Percentiles rank a stretch among this genome's conserved stretches.
Evolutionary conservation across 345 rosid species (phyloP).

Genomic region (Ailanthus altissimus): DNA sequence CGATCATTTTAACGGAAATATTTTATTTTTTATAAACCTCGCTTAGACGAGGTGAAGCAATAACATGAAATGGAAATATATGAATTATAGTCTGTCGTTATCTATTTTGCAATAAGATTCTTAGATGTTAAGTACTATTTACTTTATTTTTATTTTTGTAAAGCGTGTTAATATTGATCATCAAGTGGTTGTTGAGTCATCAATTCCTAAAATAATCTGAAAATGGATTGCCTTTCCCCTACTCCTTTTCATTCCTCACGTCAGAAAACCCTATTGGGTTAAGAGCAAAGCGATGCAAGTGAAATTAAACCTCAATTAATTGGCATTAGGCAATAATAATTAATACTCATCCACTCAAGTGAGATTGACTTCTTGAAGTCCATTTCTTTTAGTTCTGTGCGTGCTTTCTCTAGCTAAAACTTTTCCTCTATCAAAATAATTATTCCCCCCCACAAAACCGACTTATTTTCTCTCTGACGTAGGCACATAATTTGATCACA

Average conservation of each 20-base stretch:
- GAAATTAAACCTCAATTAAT: conserved; percentile 5
- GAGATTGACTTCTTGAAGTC: conserved; percentile 55
- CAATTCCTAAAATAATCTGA: conserved; percentile 33
- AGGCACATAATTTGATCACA: conserved; percentile 40
- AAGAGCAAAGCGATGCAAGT: conserved; percentile 7
- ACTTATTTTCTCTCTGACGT: conserved; percentile 47
- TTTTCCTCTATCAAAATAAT: conserved; percentile 51
- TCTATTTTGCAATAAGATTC: not conserved
- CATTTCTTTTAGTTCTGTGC: conserved; percentile 22
- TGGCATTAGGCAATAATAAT: conserved; percentile 20
- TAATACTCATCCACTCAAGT: conserved; percentile 32
- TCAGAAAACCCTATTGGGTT: conserved; percentile 34
- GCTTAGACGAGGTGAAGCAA: too few species aligned
- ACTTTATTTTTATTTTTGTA: conserved; percentile 3
- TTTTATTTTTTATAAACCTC: too few species aligned
- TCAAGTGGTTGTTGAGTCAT: conserved; percentile 50
- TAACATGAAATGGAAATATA: too few species aligned
- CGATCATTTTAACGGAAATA: too few species aligned
- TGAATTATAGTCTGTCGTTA: not conserved
- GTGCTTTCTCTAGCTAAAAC: conserved; percentile 29
- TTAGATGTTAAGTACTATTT: conserved; percentile 21
- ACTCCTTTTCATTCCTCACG: conserved; percentile 31
- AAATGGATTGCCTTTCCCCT: conserved; percentile 30
- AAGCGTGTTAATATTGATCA: conserved; percentile 15
- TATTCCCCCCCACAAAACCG: conserved; percentile 48